phyloP scores from a whole-genome alignment of 495 filamentous ascomycete genomes.

The Staphylotrichum tortipilum region DNA sequence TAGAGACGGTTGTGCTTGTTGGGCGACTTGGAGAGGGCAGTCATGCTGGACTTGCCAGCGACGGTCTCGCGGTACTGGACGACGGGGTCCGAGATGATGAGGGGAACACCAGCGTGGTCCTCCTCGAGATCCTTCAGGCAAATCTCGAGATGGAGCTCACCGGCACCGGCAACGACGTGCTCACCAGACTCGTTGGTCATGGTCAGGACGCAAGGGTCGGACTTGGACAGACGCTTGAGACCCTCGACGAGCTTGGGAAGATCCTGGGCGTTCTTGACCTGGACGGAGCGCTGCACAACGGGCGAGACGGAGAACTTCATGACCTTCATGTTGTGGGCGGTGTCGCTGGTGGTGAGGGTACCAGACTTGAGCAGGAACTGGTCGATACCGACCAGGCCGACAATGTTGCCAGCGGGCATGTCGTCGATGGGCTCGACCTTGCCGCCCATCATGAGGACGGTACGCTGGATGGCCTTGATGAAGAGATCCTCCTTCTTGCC shows the following conservation, averaged over 20 bases:
- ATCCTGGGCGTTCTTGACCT: conserved; percentile 99
- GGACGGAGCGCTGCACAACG: conserved; percentile 96
- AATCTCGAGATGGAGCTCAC: conserved; percentile 99
- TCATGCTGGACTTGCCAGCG: conserved; percentile 70
- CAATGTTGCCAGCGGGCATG: conserved; percentile 98
- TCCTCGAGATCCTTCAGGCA: conserved; percentile 99
- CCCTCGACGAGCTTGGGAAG: conserved; percentile 99
- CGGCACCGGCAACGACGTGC: conserved; percentile 97
- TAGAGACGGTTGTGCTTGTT: conserved; percentile 99
- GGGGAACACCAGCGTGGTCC: conserved; percentile 96
- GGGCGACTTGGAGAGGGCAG: conserved; percentile 96
- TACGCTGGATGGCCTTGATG: conserved; percentile 99
- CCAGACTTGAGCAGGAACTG: conserved; percentile 99
- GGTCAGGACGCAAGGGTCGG: conserved; percentile 94
- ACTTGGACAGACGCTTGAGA: conserved; percentile 99
- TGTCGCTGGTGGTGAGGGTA: conserved; percentile 94
- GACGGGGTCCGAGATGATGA: conserved; percentile 93
- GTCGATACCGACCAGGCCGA: conserved; percentile 97
- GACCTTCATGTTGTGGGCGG: conserved; percentile 99
- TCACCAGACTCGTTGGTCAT: conserved; percentile 85
- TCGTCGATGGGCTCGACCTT: conserved; percentile 99
- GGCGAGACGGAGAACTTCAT: conserved; percentile 99
- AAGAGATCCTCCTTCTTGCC: conserved; percentile 98
- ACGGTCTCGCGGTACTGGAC: conserved; percentile 98
- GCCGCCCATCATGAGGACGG: conserved; percentile 99